phyloP scores from a whole-genome alignment of 345 rosid species.

The Murraya paniculata region DNA sequence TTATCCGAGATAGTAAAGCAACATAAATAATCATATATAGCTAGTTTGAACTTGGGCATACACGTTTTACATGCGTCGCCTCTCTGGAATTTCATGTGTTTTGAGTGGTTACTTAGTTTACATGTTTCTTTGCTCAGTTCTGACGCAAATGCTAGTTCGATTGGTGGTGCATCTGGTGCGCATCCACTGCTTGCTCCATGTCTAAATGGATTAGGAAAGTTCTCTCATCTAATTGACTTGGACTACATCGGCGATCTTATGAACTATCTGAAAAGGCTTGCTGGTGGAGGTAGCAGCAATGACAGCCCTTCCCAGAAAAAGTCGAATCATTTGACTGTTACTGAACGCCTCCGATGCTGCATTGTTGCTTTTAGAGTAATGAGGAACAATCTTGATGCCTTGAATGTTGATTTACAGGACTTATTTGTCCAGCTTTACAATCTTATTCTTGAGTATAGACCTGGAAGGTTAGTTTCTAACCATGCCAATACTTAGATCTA shows the following conservation, averaged over 20 bases:
- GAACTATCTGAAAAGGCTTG: slow-evolving; percentile 83
- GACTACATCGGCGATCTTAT: slow-evolving; percentile 90
- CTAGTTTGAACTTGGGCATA: background rate
- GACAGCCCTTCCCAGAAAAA: slow-evolving; percentile 38
- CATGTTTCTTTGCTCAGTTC: slow-evolving; percentile 36
- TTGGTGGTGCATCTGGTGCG: slow-evolving; percentile 35
- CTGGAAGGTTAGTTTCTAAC: slow-evolving; percentile 74
- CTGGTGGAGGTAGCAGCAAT: slow-evolving; percentile 44
- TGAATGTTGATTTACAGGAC: slow-evolving; percentile 92
- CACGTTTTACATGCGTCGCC: background rate
- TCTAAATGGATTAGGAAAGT: slow-evolving; percentile 82
- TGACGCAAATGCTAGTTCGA: slow-evolving; percentile 32
- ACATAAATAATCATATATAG: background rate
- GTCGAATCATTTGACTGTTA: slow-evolving; percentile 41
- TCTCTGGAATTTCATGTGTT: background rate
- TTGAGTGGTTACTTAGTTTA: background rate
- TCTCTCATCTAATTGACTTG: slow-evolving; percentile 77
- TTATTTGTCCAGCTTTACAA: slow-evolving; percentile 90
- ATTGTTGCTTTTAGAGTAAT: slow-evolving; percentile 92
- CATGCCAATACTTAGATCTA: background rate
- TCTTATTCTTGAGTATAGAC: slow-evolving; percentile 80
- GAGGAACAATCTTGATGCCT: slow-evolving; percentile 91
- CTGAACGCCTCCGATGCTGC: slow-evolving; percentile 87
- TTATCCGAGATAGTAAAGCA: background rate
- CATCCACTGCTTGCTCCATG: slow-evolving; percentile 83